phyloP scores from a whole-genome alignment of 1,139 yeast genomes.

The Taiozyma sp. region DNA sequence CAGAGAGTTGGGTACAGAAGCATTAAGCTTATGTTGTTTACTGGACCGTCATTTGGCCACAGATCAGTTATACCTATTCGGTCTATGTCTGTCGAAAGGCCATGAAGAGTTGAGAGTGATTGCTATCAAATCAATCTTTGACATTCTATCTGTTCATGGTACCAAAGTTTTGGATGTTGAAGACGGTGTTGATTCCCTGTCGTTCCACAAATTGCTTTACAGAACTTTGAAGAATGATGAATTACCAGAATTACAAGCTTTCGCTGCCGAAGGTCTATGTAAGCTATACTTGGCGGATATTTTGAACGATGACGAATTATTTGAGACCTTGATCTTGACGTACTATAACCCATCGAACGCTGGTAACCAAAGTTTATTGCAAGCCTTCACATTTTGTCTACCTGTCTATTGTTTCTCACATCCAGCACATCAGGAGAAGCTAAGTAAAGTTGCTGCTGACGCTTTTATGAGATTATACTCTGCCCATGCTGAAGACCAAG shows the following conservation, averaged over 20 bases:
- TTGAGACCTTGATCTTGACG: constrained; percentile 65
- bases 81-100: constrained; percentile 57
- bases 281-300: constrained; percentile 78
- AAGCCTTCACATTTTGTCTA: constrained; percentile 79
- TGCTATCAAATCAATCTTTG: constrained; percentile 69
- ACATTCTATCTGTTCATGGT: constrained; percentile 75
- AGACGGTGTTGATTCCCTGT: constrained; percentile 56
- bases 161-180: constrained; percentile 57
- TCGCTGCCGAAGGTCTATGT: constrained; percentile 83
- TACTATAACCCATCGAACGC: constrained; percentile 69
- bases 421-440: constrained; percentile 60
- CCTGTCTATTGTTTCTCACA: constrained; percentile 90
- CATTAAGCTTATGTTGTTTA: constrained; percentile 77
- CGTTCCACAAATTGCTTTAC: constrained; percentile 61
- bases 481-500: constrained; percentile 32
- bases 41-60: constrained; percentile 62
- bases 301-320: constrained; percentile 60
- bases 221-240: constrained; percentile 55
- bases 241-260: constrained; percentile 64
- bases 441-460: constrained; percentile 63
- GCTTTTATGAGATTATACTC: constrained; percentile 52
- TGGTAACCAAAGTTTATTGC: constrained; percentile 63
- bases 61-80: constrained; percentile 54
- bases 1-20: constrained; percentile 64
- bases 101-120: constrained; percentile 55